Base-by-base conservation (phyloP, 768 basidiomycete species). In the Strobilomyces echinocephalus region DNA sequence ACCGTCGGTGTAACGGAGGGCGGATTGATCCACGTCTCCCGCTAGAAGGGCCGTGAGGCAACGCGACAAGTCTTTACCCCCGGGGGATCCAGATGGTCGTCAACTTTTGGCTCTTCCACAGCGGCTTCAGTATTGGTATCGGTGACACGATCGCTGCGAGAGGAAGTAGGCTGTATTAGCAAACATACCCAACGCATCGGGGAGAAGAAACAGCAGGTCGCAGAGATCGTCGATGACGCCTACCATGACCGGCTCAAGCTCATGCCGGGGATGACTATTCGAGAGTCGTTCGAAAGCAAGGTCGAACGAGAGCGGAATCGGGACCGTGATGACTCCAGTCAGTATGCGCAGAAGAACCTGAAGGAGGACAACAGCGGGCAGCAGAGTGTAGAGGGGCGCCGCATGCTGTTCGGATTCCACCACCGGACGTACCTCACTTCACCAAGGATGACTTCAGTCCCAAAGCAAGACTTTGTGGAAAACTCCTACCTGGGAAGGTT, bases 341-440 rank as follows among this genome's bases (percentile, higher is more conserved):
- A 93, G 68, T 90, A 87, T 42, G 95, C 95, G n/a, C 93, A 98
- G 74, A 88, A 93, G 74, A 87, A 87, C 67, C 77, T 98, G 80
- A 98, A 98, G 79, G 91, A 92, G 69, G 95, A 97, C 74, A 98
- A 99, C 79, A 97, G 97, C 63, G 97, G 97, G 24, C 97, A 98
- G 73, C 95, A 98, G 74, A 88, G 85, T 62, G 95, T 99, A 48
- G 97, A 98, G 72, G 97, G 97, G 60, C 91, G 91, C 62, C 95
- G 97, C 56, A 97, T 98, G 60, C 95, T 95, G 1, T 98, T 95
- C 69, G 97, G 97, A 11, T 99, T 98, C 82, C 87, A 85, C 53
- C 95, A 98, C 73, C 88, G 97, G 30, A 91, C 94, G 0, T 98
- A 4, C 97, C 97, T 0, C 97, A 99, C 70, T 99, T 97, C 73